phyloP scores from a whole-genome alignment of 768 basidiomycete genomes.

The Lentinula boryana region DNA sequence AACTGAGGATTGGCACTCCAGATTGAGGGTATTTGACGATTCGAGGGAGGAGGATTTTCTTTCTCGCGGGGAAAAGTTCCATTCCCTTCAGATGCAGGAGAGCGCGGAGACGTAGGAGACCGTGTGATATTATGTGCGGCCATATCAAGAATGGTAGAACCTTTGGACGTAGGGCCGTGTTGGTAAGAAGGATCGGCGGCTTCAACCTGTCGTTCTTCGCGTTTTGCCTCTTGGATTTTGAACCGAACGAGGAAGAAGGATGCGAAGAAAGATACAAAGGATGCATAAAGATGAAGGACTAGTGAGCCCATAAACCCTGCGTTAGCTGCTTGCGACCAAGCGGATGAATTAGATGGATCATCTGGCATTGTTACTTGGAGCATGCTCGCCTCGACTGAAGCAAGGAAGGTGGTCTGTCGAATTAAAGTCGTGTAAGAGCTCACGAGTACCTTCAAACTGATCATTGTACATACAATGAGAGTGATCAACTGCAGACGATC shows the following conservation, averaged over 20 bases:
- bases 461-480: conserved; percentile 39
- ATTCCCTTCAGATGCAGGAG: background rate
- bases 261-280: conserved; percentile 40
- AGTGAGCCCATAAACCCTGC: conserved; percentile 46
- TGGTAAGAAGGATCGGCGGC: conserved; percentile 1
- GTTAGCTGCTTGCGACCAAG: conserved; percentile 30
- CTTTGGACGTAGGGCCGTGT: background rate
- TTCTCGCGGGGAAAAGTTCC: background rate
- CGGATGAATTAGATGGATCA: conserved; percentile 7
- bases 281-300: conserved; percentile 43
- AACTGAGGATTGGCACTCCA: conserved; percentile 44
- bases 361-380: conserved; percentile 36
- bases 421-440: background rate
- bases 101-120: conserved; percentile 10
- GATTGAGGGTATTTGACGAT: conserved; percentile 13
- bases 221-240: conserved; percentile 47
- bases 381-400: conserved; percentile 49
- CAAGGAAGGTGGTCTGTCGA: conserved; percentile 55
- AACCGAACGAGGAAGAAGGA: conserved; percentile 53
- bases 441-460: background rate
- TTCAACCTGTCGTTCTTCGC: conserved; percentile 36
- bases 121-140: conserved; percentile 1
- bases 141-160: conserved; percentile 4
- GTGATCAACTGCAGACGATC: conserved; percentile 56
- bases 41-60: conserved; percentile 10